Base-by-base conservation (phyloP, 768 basidiomycete genomes). In the Lyophyllum shimeji region DNA sequence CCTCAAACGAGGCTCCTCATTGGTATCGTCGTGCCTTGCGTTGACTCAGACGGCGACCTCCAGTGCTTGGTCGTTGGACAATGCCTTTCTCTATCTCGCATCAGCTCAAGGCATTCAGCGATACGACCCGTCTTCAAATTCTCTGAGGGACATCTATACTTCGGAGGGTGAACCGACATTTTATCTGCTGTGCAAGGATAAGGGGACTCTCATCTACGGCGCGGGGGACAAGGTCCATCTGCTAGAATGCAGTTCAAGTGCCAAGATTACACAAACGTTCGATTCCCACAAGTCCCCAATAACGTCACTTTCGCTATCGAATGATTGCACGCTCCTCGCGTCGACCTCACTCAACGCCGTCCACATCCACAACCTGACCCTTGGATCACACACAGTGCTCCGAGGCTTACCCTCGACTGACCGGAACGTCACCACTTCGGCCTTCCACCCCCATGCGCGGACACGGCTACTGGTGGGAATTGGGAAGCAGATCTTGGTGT, bases 381-480 rank as follows among this genome's bases (percentile, higher is more conserved):
- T 77, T 11, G 79, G 80, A 13, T 78, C 84, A 7, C 79, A 82
- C 59, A 77, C 76, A 2, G 70, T 75, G 27, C 76, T 91, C 37
- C 78, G 81, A 25, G 85, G 86, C 0, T 67, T 87, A 2, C 74
- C 81, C 1, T 58, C 65, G 31, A 61, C 65, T 29, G 63, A 62
- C 25, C 72, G 71, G 50, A 56, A 69, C n/a, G 72, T 84, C 40
- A 73, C 69, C 0, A 74, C 80, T 13, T 84, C 85, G 54, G 66
- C 72, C 24, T 90, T 90, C 60, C 87, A 89, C 62, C 76, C 79
- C 11, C 85, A 89, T 65, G 70, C 76, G 1, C 81, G 82, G n/a
- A 83, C 82, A 7, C 75, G 78, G 43, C 74, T 91, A 18, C 69
- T 91, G 2, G 69, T 91, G 3, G 78, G 78, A 2, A 63, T 76